Evolutionary conservation across 805 yeast genomes (phyloP).

Genomic region (Metschnikowia chrysomelidarum): DNA sequence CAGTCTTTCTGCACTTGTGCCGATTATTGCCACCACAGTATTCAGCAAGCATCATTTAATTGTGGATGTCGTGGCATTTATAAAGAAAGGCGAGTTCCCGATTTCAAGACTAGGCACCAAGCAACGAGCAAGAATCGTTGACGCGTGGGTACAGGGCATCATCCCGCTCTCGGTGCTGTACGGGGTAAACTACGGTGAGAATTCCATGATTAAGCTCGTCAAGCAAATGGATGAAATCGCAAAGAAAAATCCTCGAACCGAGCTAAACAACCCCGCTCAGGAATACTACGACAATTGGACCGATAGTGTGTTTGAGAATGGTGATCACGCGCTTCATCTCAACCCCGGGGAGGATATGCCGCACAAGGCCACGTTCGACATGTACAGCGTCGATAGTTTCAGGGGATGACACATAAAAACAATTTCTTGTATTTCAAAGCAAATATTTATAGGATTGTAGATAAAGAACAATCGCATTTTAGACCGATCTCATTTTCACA

Average conservation of each 20-base stretch:
- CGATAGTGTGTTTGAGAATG: slow-evolving; percentile 32
- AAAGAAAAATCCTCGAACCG: slow-evolving; percentile 38
- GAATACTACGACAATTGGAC: slow-evolving; percentile 34
- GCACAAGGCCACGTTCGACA: slow-evolving; percentile 15
- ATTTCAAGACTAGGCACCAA: slow-evolving; percentile 70
- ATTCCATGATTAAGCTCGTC: slow-evolving; percentile 54
- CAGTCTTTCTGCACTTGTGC: slow-evolving; percentile 70
- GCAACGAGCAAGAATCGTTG: slow-evolving; percentile 70
- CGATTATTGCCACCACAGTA: slow-evolving; percentile 76
- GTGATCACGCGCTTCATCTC: slow-evolving; percentile 31
- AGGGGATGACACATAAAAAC: too few relatives aligned
- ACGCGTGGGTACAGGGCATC: slow-evolving; percentile 48
- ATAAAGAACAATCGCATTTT: too few relatives aligned
- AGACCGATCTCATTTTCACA: too few relatives aligned
- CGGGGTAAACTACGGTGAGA: slow-evolving; percentile 67
- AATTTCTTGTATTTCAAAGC: too few relatives aligned
- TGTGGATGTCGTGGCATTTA: slow-evolving; percentile 81
- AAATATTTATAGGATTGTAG: too few relatives aligned
- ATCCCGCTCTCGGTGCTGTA: slow-evolving; percentile 41
- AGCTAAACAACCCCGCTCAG: slow-evolving; percentile 42
- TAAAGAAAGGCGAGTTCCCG: slow-evolving; percentile 61
- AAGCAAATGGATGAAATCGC: slow-evolving; percentile 51
- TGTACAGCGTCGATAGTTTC: slow-evolving; percentile 11
- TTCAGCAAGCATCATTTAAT: slow-evolving; percentile 79
- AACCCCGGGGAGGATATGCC: slow-evolving; percentile 20